phyloP scores from a whole-genome alignment of 495 filamentous ascomycete genomes.

The Staphylotrichum tortipilum region DNA sequence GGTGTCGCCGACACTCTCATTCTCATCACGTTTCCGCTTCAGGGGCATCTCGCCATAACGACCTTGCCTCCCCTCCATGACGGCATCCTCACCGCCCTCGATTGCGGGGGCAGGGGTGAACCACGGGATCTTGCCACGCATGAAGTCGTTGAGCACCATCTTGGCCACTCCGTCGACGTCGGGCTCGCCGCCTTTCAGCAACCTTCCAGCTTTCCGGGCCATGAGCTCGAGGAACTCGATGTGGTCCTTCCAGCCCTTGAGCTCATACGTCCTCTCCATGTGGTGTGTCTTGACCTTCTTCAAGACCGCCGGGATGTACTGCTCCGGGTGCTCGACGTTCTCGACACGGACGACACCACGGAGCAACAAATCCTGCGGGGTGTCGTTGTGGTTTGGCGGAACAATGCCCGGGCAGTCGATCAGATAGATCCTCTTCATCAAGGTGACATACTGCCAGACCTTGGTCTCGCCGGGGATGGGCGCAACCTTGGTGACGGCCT shows the following conservation, averaged over 20 bases:
- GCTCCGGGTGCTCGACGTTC: constrained; percentile 89
- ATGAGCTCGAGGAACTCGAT: constrained; percentile 80
- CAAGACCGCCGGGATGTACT: constrained; percentile 83
- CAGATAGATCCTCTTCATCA: constrained; percentile 95
- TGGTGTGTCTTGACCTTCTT: constrained; percentile 73
- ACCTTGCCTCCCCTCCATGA: constrained; percentile 49
- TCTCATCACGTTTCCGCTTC: constrained; percentile 48
- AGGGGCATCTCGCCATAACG: constrained; percentile 50
- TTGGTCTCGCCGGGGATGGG: constrained; percentile 95
- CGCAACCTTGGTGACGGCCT: constrained; percentile 89
- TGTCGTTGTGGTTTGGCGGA: constrained; percentile 75
- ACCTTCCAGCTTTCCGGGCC: constrained; percentile 75
- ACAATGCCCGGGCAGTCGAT: constrained; percentile 97
- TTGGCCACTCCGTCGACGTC: constrained; percentile 91
- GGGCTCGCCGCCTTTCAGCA: constrained; percentile 83
- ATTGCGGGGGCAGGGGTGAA: constrained; percentile 70
- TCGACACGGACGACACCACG: constrained; percentile 88
- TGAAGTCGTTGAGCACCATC: constrained; percentile 90
- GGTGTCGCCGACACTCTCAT: constrained; percentile 30
- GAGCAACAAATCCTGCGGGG: constrained; percentile 80
- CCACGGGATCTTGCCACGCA: constrained; percentile 92
- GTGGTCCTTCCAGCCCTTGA: constrained; percentile 64
- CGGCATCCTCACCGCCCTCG: constrained; percentile 45
- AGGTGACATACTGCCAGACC: constrained; percentile 83
- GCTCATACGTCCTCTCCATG: constrained; percentile 84